A percentile compares a stretch with the other conserved stretches of the same genome.
Conservation (phyloP, 2,329 filamentous ascomycete genomes). For the Penicillium aurantiogriseum region DNA sequence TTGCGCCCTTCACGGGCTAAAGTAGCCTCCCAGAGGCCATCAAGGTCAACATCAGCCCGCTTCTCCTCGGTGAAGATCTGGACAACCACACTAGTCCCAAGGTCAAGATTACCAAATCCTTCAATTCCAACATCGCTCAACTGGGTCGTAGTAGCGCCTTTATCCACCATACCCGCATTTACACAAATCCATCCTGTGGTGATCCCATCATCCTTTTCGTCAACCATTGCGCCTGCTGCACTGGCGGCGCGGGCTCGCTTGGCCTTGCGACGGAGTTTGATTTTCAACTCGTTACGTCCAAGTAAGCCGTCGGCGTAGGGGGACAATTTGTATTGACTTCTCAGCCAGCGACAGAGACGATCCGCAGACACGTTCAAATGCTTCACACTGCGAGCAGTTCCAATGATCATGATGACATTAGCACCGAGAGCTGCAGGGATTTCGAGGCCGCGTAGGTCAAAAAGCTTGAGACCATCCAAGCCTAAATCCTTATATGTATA, state of each 20-base stretch:
- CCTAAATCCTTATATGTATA: constrained; percentile 83
- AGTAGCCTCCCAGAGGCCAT: constrained; percentile 59
- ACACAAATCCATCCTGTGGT: constrained; percentile 96
- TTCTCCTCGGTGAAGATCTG: constrained; percentile 73
- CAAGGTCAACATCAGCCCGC: constrained; percentile 64
- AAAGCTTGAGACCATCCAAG: constrained; percentile 73
- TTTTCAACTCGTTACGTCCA: constrained; percentile 85
- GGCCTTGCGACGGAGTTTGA: constrained; percentile 76
- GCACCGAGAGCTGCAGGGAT: constrained; percentile 83
- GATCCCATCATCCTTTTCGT: constrained; percentile 75
- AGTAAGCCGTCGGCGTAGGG: constrained; percentile 85
- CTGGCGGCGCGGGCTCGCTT: constrained; percentile 79
- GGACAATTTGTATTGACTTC: constrained; percentile 67
- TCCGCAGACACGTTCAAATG: constrained; percentile 91
- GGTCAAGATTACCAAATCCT: constrained; percentile 67
- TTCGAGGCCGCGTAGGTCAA: constrained; percentile 81
- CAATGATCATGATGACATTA: constrained; percentile 88
- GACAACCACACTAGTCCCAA: constrained; percentile 63
- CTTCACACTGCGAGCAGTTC: constrained; percentile 85
- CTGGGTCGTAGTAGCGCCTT: constrained; percentile 37
- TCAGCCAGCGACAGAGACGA: constrained; percentile 81
- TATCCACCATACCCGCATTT: constrained; percentile 72
- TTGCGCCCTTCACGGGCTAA: constrained; percentile 43
- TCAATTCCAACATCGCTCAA: constrained; percentile 52
- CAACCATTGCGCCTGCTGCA: constrained; percentile 58